Base-by-base conservation (phyloP, 441 rosid species). In the Bruguiera hainesii region DNA sequence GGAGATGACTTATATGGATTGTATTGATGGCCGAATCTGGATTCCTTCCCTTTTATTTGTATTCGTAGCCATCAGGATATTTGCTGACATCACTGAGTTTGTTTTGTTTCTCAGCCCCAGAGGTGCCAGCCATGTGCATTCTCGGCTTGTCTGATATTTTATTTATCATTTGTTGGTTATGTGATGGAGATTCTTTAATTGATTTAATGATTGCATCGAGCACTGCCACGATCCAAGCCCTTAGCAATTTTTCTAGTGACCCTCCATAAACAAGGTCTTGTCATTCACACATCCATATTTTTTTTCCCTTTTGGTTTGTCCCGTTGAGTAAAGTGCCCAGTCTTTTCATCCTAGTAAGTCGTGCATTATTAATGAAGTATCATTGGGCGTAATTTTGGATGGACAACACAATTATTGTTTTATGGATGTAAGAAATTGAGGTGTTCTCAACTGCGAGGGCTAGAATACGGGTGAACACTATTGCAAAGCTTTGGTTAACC, bases 1-100 rank as follows among this genome's bases (percentile, higher is more conserved):
- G 53, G 65, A 55, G 49, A 20, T 39, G 51, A 57, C 51, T 30
- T 37, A 10, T 33, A 64, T 64, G 64, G 68, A 70, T 50, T 71
- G 59, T 52, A 33, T 56, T 48, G 39, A 60, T 67, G 50, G 65
- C 29, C 26, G n/a, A 56, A 26, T 23, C 71, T 25, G 37, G 67
- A 60, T 75, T 61, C 66, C 68, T 68, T n/a, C 70, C 35, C 64
- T 65, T 64, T 67, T 75, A 28, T 77, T 63, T 67, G 67, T 60
- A 60, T 50, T 60, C 30, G 56, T 60, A 68, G 31, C 51, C 63
- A 63, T 67, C 31, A 19, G 56, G 66, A 46, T 31, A n/a, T 31
- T 16, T 30, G 65, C 73, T 66, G 75, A 56, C 74, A 62, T 70
- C 71, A 63, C 65, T 62, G n/a, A 26, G 18, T 18, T 53, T 37